Percentiles rank a stretch among this genome's conserved stretches.
Conservation (phyloP, 2,329 filamentous ascomycete species). For the Ilyonectria destructans region DNA sequence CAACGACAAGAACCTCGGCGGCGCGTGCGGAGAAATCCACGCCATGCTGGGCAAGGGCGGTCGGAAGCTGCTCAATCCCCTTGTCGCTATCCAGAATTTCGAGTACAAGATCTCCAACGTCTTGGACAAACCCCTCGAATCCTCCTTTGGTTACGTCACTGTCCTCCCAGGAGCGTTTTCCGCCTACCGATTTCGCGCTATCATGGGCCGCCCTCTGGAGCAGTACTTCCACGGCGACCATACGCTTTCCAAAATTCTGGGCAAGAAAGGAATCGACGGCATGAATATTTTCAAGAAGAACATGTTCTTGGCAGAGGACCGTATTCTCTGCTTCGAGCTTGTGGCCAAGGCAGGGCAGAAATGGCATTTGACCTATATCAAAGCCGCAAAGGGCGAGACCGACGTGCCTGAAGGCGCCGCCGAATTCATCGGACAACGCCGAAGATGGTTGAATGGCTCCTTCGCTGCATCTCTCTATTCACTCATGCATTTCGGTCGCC, state of each 20-base stretch:
- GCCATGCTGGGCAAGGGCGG: slow-evolving; percentile 14
- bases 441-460: slow-evolving; percentile 22
- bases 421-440: slow-evolving; percentile 16
- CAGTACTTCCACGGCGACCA: slow-evolving; percentile 23
- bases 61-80: slow-evolving; percentile 14
- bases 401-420: slow-evolving; percentile 11
- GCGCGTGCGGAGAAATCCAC: slow-evolving; percentile 20
- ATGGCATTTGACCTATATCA: slow-evolving; percentile 20
- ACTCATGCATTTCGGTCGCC: slow-evolving; percentile 5
- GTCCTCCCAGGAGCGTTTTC: slow-evolving; percentile 21
- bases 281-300: slow-evolving; percentile 26
- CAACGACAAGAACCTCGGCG: slow-evolving; percentile 22
- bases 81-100: slow-evolving; percentile 21
- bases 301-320: slow-evolving; percentile 23
- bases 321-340: slow-evolving; percentile 18
- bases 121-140: slow-evolving; percentile 20
- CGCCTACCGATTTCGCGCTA: slow-evolving; percentile 18
- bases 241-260: slow-evolving; percentile 14
- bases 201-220: slow-evolving; percentile 13
- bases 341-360: slow-evolving; percentile 12
- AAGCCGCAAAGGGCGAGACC: slow-evolving; percentile 19
- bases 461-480: slow-evolving; percentile 21
- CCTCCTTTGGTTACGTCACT: slow-evolving; percentile 14
- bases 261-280: slow-evolving; percentile 25
- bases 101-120: slow-evolving; percentile 22